Evolutionary conservation across 768 basidiomycete genomes (phyloP), one percentile per base, ranked within the genome.

Genomic region (Phlebiopsis gigantea): DNA sequence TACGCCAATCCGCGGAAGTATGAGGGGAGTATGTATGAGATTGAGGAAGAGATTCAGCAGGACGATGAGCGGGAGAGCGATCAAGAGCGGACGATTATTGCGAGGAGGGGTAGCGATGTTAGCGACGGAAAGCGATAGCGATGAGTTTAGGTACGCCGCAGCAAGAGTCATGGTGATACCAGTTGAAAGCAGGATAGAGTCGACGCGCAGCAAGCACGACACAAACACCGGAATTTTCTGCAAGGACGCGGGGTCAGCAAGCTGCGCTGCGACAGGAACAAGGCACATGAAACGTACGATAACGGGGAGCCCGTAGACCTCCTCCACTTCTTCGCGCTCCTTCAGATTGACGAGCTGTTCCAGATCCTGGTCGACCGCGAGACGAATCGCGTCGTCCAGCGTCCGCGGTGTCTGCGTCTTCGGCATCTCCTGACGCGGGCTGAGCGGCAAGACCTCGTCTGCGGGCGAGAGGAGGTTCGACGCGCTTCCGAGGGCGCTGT

Each of bases 211-310:
- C 53, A 93, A 75, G 64, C 84, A 87, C 7, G 85, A 81, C 19
- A 93, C 78, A 66, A 92, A 88, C 2, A 88, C 83, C 0, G 90
- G 90, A 28, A 93, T 88, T 59, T 77, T 77, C 88, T 89, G 63
- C 21, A 62, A 44, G 34, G 55, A 43, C 26, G 50, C 5, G n/a
- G 47, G 54, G 17, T 21, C 19, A 41, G n/a, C 56, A 30, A 56
- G 57, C 15, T 12, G 2, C n/a, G 21, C 7, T 41, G 28, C 19
- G 46, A 29, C 12, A 5, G 7, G 50, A 19, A 5, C 12, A 30
- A n/a, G 45, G 44, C 46, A 12, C 42, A 44, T 12, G 25, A 26
- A 10, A 83, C 86, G 61, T 68, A 90, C 88, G 46, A 93, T 83
- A 39, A 87, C 76, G 2, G 91, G 87, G n/a, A 88, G 69, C 1